Percentiles rank a stretch among this genome's conserved stretches.
These are phyloP conservation scores for Penicillium bovifimosum DNA, from an alignment of 495 filamentous ascomycete genomes.

Conservation along the genomic window DNA sequence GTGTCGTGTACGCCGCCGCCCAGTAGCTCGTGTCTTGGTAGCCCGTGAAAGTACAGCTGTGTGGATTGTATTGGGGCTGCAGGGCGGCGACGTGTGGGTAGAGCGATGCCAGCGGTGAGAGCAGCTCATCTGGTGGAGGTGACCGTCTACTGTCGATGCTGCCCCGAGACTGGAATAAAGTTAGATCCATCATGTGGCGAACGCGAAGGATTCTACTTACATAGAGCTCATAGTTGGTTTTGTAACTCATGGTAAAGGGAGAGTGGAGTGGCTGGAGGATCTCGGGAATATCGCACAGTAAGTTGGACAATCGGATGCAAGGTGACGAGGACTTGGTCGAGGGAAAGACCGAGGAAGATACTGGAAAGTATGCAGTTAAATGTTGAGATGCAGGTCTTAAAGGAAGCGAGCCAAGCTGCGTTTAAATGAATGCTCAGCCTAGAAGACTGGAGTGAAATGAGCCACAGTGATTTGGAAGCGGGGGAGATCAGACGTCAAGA, in stretches of 20 bases:
- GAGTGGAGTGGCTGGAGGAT: background rate
- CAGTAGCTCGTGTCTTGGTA: slow-evolving; percentile 35
- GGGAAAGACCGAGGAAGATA: background rate
- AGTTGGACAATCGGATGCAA: background rate
- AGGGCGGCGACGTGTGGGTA: slow-evolving; percentile 40
- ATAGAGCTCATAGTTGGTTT: slow-evolving; percentile 43
- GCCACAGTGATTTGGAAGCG: slow-evolving; percentile 8
- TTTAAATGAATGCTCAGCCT: slow-evolving; percentile 1
- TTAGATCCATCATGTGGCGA: background rate
- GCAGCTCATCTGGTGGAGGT: slow-evolving; percentile 30
- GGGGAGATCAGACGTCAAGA: slow-evolving; percentile 5
- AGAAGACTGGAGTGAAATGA: background rate
- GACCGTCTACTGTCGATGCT: slow-evolving; percentile 25
- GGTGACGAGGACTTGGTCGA: background rate
- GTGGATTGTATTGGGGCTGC: slow-evolving; percentile 34
- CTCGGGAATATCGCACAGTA: background rate
- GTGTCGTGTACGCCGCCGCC: slow-evolving; percentile 33
- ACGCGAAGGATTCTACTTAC: slow-evolving; percentile 17
- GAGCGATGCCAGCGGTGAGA: slow-evolving; percentile 34
- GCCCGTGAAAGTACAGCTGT: slow-evolving; percentile 35
- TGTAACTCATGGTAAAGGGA: slow-evolving; percentile 35
- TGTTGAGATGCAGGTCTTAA: slow-evolving; percentile 6
- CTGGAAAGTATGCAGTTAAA: background rate
- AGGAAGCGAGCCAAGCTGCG: background rate
- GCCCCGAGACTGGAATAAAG: slow-evolving; percentile 16